phyloP scores from a whole-genome alignment of 257 asterid genomes.

The Agastache rugosa region DNA sequence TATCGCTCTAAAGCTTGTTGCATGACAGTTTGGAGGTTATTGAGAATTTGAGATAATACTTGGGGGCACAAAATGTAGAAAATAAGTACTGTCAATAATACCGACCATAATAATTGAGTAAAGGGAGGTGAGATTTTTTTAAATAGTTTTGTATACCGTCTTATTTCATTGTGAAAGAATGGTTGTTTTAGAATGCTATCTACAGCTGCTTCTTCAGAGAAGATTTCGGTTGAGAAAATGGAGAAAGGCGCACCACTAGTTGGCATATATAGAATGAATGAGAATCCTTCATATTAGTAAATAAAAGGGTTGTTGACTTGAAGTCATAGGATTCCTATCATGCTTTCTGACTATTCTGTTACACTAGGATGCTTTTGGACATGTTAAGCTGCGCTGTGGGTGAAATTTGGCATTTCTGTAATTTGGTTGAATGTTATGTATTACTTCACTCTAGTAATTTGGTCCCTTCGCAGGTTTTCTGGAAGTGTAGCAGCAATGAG shows the following conservation, averaged over 20 bases:
- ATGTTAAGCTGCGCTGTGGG: constrained; percentile 35
- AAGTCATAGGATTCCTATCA: constrained; percentile 26
- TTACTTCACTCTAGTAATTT: constrained; percentile 16
- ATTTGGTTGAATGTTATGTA: constrained; percentile 21
- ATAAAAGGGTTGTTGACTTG: constrained; percentile 8
- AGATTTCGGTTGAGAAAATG: constrained; percentile 16
- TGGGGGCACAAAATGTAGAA: not conserved
- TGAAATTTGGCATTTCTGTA: constrained; percentile 14
- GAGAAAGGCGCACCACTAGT: constrained; percentile 12
- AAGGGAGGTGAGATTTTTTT: not conserved
- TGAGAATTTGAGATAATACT: constrained; percentile 14
- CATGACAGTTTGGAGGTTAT: constrained; percentile 27
- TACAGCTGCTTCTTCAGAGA: constrained; percentile 17
- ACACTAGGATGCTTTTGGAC: constrained; percentile 26
- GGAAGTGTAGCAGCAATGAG: constrained; percentile 98
- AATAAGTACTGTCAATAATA: not conserved
- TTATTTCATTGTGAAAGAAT: not conserved
- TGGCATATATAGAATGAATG: constrained; percentile 20
- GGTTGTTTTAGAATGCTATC: constrained; percentile 23
- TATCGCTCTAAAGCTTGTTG: constrained; percentile 25
- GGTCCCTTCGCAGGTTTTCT: constrained; percentile 74
- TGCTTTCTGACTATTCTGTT: constrained; percentile 26
- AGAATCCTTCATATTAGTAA: constrained; percentile 24
- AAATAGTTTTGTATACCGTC: not conserved
- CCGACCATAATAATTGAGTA: constrained; percentile 20